Evolutionary conservation across 768 basidiomycete species (phyloP).

Genomic region (Psilocybe cubensis): DNA sequence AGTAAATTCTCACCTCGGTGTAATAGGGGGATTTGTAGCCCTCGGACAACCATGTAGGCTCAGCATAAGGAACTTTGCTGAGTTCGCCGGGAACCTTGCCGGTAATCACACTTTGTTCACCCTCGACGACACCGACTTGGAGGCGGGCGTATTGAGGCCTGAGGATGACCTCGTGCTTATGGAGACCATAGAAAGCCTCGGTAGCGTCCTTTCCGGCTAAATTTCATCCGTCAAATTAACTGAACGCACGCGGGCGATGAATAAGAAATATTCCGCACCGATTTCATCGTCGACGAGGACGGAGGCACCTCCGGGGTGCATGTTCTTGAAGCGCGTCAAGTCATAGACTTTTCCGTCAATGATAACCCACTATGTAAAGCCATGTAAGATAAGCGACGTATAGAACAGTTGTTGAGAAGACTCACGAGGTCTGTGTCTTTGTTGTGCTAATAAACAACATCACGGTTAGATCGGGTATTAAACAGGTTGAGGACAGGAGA

Average conservation of each 20-base stretch:
- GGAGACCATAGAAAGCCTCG: conserved; percentile 89
- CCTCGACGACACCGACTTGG: conserved; percentile 74
- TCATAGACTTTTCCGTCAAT: conserved; percentile 89
- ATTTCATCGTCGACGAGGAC: conserved; percentile 81
- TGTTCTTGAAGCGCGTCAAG: conserved; percentile 74
- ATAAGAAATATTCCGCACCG: conserved; percentile 56
- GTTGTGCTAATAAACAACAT: conserved; percentile 62
- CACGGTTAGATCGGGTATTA: conserved; percentile 3
- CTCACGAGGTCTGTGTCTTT: conserved; percentile 66
- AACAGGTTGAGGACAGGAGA: neutral
- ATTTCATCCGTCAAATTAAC: conserved; percentile 17
- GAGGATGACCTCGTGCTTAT: conserved; percentile 84
- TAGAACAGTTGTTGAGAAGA: neutral
- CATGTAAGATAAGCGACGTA: neutral
- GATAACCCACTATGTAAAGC: conserved; percentile 71
- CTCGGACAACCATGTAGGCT: conserved; percentile 76
- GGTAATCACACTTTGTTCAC: conserved; percentile 64
- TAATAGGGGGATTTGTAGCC: conserved; percentile 83
- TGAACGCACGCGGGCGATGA: neutral
- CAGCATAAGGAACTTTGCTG: conserved; percentile 86
- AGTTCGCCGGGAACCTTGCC: conserved; percentile 62
- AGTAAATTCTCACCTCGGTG: conserved; percentile 58
- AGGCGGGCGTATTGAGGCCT: conserved; percentile 80
- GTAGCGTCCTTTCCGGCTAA: conserved; percentile 89
- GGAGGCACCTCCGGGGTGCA: conserved; percentile 86